Base-by-base conservation (phyloP, 1,139 yeast genomes). In the Blastobotrys malaysiensis region DNA sequence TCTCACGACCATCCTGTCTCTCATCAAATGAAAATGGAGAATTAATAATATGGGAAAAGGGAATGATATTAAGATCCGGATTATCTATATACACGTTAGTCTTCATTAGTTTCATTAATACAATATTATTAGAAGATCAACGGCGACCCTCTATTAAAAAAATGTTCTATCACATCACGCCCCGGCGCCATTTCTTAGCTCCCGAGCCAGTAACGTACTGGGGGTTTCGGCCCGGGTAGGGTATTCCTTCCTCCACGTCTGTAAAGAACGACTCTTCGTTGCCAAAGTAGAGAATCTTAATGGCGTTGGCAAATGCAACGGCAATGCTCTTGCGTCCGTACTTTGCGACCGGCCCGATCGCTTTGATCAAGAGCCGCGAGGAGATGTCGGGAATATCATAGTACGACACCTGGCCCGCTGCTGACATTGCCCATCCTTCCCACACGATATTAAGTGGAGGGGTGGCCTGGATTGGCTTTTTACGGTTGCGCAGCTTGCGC, bases 401-500 rank as follows among this genome's bases (percentile, higher is more conserved):
- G 53, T 75, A 76, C 16, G 79, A 73, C 14, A 84, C 75, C 49
- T 77, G 77, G 0, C 96, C 95, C 56, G 79, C 78, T 21, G 82
- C 80, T 2, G 80, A 77, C 73, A 88, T 79, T 1, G 89, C 83
- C 78, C 89, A 88, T 0, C 95, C 95, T 68, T 86, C 90, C 91
- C 95, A 87, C 5, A 79, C 64, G 14, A 57, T 65, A 26, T 59
- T 59, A 31, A 67, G 53, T 7, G 64, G 66, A 2, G 62, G 67
- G 16, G 45, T 55, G 53, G 61, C 57, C 58, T 66, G 58, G 55
- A 46, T 56, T 57, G n/a, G 60, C 57, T 18, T 62, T 61, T 48
- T 9, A n/a, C 24, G 20, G 16, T 27, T 47, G 19, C 46, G 46
- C 31, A 26, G 31, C 11, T 26, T 26, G 31, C 31, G 31, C 5